Conservation (phyloP, 2,329 filamentous ascomycete species). For the Trichoderma oligosporum region DNA sequence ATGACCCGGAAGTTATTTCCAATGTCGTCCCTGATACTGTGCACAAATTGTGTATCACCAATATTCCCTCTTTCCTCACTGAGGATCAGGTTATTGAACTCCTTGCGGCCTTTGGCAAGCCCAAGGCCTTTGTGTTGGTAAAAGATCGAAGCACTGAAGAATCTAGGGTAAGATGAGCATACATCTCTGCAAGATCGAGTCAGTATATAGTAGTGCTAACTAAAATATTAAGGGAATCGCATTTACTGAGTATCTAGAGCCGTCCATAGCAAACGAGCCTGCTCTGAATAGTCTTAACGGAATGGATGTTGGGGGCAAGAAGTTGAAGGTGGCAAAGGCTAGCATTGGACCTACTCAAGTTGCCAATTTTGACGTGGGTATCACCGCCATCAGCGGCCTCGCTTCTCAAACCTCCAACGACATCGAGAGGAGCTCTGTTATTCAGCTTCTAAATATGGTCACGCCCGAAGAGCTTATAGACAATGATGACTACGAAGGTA, state of each 20-base stretch:
- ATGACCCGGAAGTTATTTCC: constrained; percentile 73
- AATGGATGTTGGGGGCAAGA: constrained; percentile 86
- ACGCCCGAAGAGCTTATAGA: constrained; percentile 93
- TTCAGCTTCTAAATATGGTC: constrained; percentile 98
- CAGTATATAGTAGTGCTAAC: constrained; percentile 28
- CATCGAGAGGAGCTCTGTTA: constrained; percentile 73
- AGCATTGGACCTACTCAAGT: constrained; percentile 94
- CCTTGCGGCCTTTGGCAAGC: constrained; percentile 82
- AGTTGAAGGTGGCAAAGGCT: constrained; percentile 80
- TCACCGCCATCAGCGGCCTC: constrained; percentile 96
- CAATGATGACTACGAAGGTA: constrained; percentile 90
- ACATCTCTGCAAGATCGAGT: background rate
- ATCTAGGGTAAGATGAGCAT: constrained; percentile 63
- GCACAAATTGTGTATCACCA: constrained; percentile 91
- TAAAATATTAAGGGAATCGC: constrained; percentile 65
- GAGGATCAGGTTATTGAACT: constrained; percentile 92
- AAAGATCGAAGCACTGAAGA: constrained; percentile 83
- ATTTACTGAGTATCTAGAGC: constrained; percentile 90
- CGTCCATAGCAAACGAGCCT: constrained; percentile 65
- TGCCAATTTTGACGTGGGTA: constrained; percentile 86
- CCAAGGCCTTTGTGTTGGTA: constrained; percentile 87
- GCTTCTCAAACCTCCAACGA: constrained; percentile 81
- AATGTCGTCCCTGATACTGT: constrained; percentile 83
- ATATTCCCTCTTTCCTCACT: constrained; percentile 80
- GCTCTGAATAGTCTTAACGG: constrained; percentile 88